Evolutionary conservation across 208 protist species (phyloP).

Genomic region (Trichomonas tenax): DNA sequence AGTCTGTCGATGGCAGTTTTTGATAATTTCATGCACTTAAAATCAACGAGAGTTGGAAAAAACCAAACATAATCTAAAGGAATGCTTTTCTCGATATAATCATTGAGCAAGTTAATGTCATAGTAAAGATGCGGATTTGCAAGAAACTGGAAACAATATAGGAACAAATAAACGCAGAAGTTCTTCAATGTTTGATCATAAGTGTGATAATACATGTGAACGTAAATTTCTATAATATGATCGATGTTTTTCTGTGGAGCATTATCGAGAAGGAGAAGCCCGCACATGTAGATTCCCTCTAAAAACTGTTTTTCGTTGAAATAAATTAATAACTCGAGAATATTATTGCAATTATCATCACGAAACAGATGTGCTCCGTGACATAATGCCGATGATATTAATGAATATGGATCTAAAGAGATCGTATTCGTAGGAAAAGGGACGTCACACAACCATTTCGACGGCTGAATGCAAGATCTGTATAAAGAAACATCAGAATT

Average conservation of each 20-base stretch:
- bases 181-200: too few relatives aligned
- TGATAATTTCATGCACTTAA: background rate
- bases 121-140: background rate
- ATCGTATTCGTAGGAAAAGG: background rate
- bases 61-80: background rate
- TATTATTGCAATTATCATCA: background rate
- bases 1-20: background rate
- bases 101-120: background rate
- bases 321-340: background rate
- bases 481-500: background rate
- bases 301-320: background rate
- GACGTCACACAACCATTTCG: background rate
- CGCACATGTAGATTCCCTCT: background rate
- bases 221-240: background rate
- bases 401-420: too few relatives aligned
- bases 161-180: background rate
- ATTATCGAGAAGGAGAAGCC: background rate
- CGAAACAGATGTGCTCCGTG: background rate
- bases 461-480: background rate
- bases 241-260: background rate
- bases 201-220: background rate
- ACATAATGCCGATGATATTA: background rate
- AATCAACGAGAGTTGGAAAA: background rate
- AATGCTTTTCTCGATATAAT: background rate
- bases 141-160: background rate